Percentiles rank a stretch among this genome's conserved stretches.
These are phyloP conservation scores for Colletotrichum chrysophilum DNA, from an alignment of 2,329 filamentous ascomycete genomes.

Conservation along the genomic window DNA sequence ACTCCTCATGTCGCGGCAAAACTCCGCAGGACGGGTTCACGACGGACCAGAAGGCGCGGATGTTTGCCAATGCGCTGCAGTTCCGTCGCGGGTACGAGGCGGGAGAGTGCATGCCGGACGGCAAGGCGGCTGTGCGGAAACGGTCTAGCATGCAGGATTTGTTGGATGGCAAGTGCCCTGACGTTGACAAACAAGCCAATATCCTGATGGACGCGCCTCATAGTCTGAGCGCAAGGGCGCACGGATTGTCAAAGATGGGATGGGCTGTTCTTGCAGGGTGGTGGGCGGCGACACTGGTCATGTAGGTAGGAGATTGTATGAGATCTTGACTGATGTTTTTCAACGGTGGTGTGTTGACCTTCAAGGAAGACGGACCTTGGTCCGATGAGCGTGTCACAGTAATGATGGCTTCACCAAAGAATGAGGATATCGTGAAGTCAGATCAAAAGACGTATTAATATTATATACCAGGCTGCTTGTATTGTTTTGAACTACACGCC, in stretches of 20 bases:
- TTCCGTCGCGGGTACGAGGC: constrained; percentile 24
- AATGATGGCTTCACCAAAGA: background rate
- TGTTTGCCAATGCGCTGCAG: constrained; percentile 26
- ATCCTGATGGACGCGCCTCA: constrained; percentile 3
- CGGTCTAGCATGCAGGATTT: constrained; percentile 28
- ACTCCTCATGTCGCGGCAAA: constrained; percentile 20
- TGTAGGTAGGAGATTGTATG: background rate
- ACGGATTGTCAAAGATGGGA: background rate
- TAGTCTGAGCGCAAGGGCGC: background rate
- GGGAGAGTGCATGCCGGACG: constrained; percentile 24
- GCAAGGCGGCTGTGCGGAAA: background rate
- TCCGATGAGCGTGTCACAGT: background rate
- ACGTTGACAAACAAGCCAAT: constrained; percentile 17
- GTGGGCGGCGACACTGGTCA: background rate
- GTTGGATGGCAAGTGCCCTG: constrained; percentile 26
- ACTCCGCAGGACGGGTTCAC: constrained; percentile 22
- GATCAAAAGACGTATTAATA: background rate
- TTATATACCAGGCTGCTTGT: background rate
- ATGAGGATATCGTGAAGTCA: background rate
- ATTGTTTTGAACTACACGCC: background rate
- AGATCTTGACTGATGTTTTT: background rate
- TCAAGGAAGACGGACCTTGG: no score
- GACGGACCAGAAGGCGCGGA: constrained; percentile 28
- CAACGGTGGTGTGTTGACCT: background rate
- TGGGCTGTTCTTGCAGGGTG: background rate